Percentiles rank a stretch among this genome's conserved stretches.
Conservation (phyloP, 768 basidiomycete genomes). For the Leucogyrophana mollusca region DNA sequence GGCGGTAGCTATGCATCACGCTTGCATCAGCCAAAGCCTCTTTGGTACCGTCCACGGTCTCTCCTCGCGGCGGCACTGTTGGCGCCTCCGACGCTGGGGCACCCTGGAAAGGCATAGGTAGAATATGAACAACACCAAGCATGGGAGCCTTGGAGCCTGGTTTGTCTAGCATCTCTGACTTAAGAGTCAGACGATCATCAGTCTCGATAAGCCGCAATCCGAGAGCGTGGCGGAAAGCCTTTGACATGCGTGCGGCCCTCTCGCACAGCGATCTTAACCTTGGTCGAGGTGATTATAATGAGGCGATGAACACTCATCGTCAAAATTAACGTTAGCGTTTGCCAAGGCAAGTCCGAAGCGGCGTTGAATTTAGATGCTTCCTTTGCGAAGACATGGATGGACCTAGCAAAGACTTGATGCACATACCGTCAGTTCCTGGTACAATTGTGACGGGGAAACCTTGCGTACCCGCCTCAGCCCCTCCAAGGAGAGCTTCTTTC, state of each 20-base stretch:
- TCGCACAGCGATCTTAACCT: constrained; percentile 33
- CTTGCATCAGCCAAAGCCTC: constrained; percentile 4
- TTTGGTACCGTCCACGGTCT: not conserved
- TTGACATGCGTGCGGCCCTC: constrained; percentile 52
- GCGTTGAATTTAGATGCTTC: constrained; percentile 27
- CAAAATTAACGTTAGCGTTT: constrained; percentile 27
- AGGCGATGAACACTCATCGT: constrained; percentile 18
- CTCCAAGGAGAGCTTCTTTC: constrained; percentile 35
- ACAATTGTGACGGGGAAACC: not conserved
- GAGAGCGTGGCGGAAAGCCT: constrained; percentile 53
- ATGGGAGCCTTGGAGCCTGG: constrained; percentile 16
- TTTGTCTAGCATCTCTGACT: constrained; percentile 4
- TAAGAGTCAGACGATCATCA: constrained; percentile 5
- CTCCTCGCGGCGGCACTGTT: constrained; percentile 4
- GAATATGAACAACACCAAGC: constrained; percentile 30
- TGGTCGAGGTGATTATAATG: constrained; percentile 6
- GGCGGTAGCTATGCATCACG: constrained; percentile 9
- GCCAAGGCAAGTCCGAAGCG: constrained; percentile 39
- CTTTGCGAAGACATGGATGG: constrained; percentile 45
- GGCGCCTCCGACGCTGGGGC: constrained; percentile 11
- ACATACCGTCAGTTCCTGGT: not conserved
- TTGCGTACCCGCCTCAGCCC: constrained; percentile 31
- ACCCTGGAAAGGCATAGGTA: constrained; percentile 29
- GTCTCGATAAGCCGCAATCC: constrained; percentile 50
- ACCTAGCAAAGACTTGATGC: constrained; percentile 45